Evolutionary conservation across 148 eudicot species (phyloP).

Genomic region (Vaccinium macrocarpon): DNA sequence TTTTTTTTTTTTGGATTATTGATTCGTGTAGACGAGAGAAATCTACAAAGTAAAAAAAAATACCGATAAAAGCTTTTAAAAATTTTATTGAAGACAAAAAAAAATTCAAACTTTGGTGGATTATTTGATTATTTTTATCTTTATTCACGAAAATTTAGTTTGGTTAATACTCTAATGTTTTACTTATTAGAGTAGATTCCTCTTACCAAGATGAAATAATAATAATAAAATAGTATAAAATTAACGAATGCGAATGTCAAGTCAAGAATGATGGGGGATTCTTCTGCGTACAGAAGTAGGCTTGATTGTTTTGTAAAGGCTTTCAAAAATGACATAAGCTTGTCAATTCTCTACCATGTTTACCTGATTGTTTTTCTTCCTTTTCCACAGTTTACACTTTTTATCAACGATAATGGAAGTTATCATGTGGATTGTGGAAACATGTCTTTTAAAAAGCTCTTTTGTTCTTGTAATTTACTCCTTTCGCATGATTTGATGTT

Average conservation of each 20-base stretch:
- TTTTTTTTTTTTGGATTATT: background rate
- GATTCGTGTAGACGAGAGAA: background rate
- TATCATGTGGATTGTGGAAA: background rate
- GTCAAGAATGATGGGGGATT: conserved; percentile 99
- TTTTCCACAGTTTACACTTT: background rate
- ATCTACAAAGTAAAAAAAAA: too few species aligned
- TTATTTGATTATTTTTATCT: too few species aligned
- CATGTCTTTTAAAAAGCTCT: background rate
- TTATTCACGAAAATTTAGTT: too few species aligned
- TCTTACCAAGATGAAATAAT: background rate
- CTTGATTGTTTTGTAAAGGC: conserved; percentile 87
- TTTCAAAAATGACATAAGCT: conserved; percentile 84
- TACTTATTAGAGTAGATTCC: too few species aligned
- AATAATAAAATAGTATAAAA: conserved; percentile 22
- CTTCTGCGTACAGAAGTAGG: conserved; percentile 76
- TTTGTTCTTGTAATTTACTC: background rate
- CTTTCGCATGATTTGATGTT: background rate
- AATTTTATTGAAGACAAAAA: too few species aligned
- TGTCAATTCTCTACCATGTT: conserved; percentile 6
- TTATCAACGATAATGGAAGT: background rate
- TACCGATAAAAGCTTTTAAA: too few species aligned
- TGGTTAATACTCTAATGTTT: too few species aligned
- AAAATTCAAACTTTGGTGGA: too few species aligned
- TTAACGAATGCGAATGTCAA: conserved; percentile 40
- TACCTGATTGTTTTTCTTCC: background rate